Base-by-base conservation (phyloP, 495 filamentous ascomycete species). In the Gamarada debralockiae region DNA sequence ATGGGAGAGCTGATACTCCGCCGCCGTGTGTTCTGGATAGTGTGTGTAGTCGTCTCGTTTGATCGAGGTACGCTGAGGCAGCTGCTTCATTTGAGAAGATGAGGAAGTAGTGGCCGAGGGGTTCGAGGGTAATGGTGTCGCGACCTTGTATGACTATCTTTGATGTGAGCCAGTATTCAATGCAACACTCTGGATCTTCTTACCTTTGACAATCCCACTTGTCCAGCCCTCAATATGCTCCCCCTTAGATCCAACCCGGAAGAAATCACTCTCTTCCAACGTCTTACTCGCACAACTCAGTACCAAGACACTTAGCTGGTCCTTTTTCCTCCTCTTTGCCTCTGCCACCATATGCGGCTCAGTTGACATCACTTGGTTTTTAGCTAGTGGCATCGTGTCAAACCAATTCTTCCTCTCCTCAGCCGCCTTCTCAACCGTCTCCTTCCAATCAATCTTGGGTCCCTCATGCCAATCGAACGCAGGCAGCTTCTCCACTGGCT, bases 151-250 rank as follows among this genome's bases (percentile, higher is more conserved):
- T 60, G 9, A 57, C 61, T 60, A 25, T 17, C 23, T 48, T 1
- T 22, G 34, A 38, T 62, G 20, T 56, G 50, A 38, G 44, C 15
- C n/a, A 8, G 14, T 24, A 21, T 14, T 20, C 31, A 46, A 34
- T 20, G 40, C 0, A 43, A 14, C 48, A 7, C 13, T 52, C n/a
- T n/a, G n/a, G n/a, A n/a, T 29, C 27, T 29, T 29, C 27, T n/a
- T 54, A 64, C 61, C 61, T 56, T 58, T 56, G 1, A 61, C 20
- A 25, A 64, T 59, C 9, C 80, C 80, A 33, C 73, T 74, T 2
- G 70, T 73, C 85, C 85, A 89, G 31, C 75, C 74, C 43, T 80
- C 76, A 46, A 89, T 77, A 57, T 86, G 82, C 22, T 70, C 62
- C 25, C 83, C 82, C 56, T 73, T 77, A n/a, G 70, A 71, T 8